These are phyloP conservation scores for Ganoderma meredithae DNA, from an alignment of 1,284 basidiomycete species.

Conservation along the genomic window DNA sequence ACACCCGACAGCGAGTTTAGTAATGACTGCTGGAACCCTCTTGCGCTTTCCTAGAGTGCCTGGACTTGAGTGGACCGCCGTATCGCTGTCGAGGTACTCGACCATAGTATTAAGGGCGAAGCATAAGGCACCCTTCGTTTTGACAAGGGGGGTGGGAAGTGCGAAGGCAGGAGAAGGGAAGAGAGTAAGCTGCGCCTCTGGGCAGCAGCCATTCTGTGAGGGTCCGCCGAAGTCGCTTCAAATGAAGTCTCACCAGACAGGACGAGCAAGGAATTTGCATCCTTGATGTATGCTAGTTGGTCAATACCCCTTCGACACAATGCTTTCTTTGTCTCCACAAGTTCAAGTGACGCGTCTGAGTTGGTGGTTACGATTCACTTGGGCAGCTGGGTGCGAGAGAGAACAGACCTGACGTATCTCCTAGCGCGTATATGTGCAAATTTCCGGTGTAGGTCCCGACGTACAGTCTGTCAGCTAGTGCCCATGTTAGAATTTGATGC, in stretches of 20 bases:
- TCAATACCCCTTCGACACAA: constrained; percentile 75
- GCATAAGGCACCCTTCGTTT: constrained; percentile 82
- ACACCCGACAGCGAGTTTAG: constrained; percentile 86
- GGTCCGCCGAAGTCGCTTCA: not conserved
- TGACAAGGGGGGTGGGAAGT: constrained; percentile 74
- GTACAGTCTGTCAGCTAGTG: constrained; percentile 77
- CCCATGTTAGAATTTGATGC: constrained; percentile 17
- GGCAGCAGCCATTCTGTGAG: constrained; percentile 21
- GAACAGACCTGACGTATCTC: constrained; percentile 47
- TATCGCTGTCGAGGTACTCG: constrained; percentile 46
- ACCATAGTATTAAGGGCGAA: constrained; percentile 79
- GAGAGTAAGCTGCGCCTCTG: constrained; percentile 70
- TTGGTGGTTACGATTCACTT: not conserved
- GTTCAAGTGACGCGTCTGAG: constrained; percentile 49
- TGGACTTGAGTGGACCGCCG: constrained; percentile 23
- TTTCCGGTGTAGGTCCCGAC: constrained; percentile 78
- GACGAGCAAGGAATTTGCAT: constrained; percentile 82
- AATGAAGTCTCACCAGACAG: constrained; percentile 71
- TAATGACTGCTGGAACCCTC: constrained; percentile 68
- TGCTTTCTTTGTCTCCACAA: constrained; percentile 71
- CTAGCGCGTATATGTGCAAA: constrained; percentile 70
- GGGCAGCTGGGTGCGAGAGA: not conserved
- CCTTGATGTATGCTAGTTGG: constrained; percentile 85
- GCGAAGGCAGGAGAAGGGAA: constrained; percentile 70
- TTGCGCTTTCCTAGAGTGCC: constrained; percentile 47